Base-by-base conservation (phyloP, 2,329 filamentous ascomycete genomes). In the Lecanoromycetidae sp. region DNA sequence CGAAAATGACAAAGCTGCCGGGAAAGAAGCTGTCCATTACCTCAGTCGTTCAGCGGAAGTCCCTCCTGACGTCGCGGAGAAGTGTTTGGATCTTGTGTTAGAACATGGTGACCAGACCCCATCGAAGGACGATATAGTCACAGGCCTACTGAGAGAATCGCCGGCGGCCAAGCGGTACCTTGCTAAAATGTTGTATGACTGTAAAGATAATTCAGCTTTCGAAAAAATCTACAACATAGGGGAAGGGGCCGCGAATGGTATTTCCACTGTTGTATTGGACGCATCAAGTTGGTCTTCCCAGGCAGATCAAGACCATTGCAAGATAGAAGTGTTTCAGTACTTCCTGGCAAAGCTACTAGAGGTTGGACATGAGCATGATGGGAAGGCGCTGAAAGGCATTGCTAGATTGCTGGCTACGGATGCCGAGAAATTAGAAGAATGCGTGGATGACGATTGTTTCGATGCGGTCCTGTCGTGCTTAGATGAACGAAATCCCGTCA, bases 281-380 rank as follows among this genome's bases (percentile, higher is more conserved):
- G 60, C 60, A n/a, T 60, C 60, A 5, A 61, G 70, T 4, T 72
- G 69, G 69, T 61, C 61, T 15, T 63, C 61, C 3, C 66, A 71
- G 52, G 59, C 63, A 25, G 59, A 54, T n/a, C 63, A 67, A 35
- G 57, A 61, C 13, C 64, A 67, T 44, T 69, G 67, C 53, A 67
- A 71, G 54, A 62, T 62, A 46, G 69, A 71, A 52, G 61, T 71
- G 4, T 71, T 72, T 49, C 67, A 67, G 58, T 76, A 94, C 48
- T 80, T 90, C 56, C 78, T 95, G 55, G 88, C 88, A 20, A 83
- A 84, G 58, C 71, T 95, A 56, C 93, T 95, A 80, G 86, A 93
- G 61, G 87, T 86, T 36, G 87, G 87, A 44, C 79, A 88, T 57
- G 86, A 94, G 48, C 63, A 76, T 50, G 75, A 77, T 30, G 76